phyloP scores from a whole-genome alignment of 108 stramenopile species.

The Skeletonema potamos region DNA sequence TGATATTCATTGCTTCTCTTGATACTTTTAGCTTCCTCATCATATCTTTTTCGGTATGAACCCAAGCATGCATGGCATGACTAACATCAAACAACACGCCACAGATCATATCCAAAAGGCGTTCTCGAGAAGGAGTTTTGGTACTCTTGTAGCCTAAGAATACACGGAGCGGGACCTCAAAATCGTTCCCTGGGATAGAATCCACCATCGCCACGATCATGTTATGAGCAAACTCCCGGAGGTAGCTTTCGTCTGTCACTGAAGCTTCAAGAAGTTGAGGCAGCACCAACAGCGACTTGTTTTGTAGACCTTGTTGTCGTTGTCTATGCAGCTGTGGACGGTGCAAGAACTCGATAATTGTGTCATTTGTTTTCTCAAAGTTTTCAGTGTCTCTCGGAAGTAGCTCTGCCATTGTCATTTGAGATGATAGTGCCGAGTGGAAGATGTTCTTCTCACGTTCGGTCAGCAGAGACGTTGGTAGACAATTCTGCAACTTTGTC shows the following conservation, averaged over 20 bases:
- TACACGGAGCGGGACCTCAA: slow-evolving; percentile 24
- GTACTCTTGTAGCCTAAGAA: slow-evolving; percentile 52
- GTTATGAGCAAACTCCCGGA: slow-evolving; percentile 20
- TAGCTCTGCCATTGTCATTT: neutral
- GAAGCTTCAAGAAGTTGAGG: slow-evolving; percentile 37
- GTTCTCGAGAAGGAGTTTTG: slow-evolving; percentile 23
- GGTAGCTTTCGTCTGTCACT: slow-evolving; percentile 30
- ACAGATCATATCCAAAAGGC: slow-evolving; percentile 33
- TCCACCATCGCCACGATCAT: slow-evolving; percentile 25
- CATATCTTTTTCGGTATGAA: slow-evolving; percentile 43
- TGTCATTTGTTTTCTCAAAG: slow-evolving; percentile 11
- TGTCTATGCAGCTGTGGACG: slow-evolving; percentile 15
- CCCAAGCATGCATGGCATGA: slow-evolving; percentile 58
- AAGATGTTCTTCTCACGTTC: slow-evolving; percentile 2
- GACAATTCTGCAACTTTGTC: neutral
- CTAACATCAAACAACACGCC: slow-evolving; percentile 56
- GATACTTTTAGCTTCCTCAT: neutral
- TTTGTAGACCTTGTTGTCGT: slow-evolving; percentile 14
- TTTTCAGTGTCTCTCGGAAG: neutral
- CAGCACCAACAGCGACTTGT: slow-evolving; percentile 18
- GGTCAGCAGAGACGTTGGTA: neutral
- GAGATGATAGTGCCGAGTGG: neutral
- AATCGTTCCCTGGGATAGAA: slow-evolving; percentile 11
- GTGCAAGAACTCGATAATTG: slow-evolving; percentile 12
- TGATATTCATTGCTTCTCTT: neutral